phyloP scores from a whole-genome alignment of 108 stramenopile genomes.

The Cafeteria roenbergensis region DNA sequence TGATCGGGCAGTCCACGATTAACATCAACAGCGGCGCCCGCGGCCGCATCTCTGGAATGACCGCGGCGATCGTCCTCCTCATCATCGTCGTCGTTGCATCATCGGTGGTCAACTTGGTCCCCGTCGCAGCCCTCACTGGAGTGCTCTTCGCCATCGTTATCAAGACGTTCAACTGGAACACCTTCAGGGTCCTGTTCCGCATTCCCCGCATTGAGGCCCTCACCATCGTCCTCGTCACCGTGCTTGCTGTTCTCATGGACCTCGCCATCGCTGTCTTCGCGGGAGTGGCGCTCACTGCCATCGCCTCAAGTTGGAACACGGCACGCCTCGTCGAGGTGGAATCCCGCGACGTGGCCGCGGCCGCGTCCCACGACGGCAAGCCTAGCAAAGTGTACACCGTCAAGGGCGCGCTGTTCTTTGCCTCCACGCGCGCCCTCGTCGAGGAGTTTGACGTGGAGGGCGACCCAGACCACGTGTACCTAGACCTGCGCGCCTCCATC shows the following conservation, averaged over 20 bases:
- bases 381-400: no score
- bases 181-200: slow-evolving; percentile 32
- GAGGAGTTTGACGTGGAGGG: slow-evolving; percentile 42
- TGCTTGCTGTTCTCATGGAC: slow-evolving; percentile 41
- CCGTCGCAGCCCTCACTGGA: slow-evolving; percentile 42
- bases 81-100: no score
- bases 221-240: slow-evolving; percentile 38
- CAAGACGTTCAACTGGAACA: slow-evolving; percentile 48
- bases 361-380: no score
- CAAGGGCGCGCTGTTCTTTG: slow-evolving; percentile 68
- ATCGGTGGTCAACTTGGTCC: no score
- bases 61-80: no score
- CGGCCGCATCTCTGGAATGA: no score
- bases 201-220: neutral
- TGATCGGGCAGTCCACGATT: no score
- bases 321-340: slow-evolving; percentile 39
- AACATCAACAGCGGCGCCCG: no score
- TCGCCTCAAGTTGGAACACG: slow-evolving; percentile 46
- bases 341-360: no score
- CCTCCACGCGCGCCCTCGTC: slow-evolving; percentile 44
- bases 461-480: slow-evolving; percentile 50
- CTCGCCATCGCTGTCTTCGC: slow-evolving; percentile 45
- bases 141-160: slow-evolving; percentile 47
- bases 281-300: slow-evolving; percentile 35
- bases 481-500: slow-evolving; percentile 54